Evolutionary conservation across 805 yeast genomes (phyloP), one percentile per base, ranked within the genome.

Genomic region (Limtongozyma cylindracea): DNA sequence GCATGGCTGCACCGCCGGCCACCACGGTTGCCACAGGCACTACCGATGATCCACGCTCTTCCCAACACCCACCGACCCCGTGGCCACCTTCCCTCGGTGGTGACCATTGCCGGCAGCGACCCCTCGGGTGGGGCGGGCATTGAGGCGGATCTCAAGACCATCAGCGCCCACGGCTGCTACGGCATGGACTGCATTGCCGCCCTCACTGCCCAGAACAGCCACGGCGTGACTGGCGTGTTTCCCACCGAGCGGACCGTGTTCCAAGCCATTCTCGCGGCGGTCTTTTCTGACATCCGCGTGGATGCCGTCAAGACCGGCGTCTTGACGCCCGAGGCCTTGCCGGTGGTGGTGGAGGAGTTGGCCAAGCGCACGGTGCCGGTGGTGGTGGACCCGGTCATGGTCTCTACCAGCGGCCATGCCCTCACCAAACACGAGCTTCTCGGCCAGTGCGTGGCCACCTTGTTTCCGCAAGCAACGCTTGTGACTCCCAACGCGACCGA

Each of bases 91-190:
- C 37, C 37, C 3, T 36, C 37, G 4, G 43, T 37, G 13, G 26
- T 39, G 12, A 48, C 56, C 0, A 36, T 51, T 20, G 78, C 78
- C 2, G 91, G 91, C 0, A 69, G 84, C 0, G 93, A 77, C 38
- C 60, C 68, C 20, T 69, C 84, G 8, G 93, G 92, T 3, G 92
- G 92, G 3, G 92, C 93, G 3, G 93, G 93, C 3, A 66, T 77
- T 22, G 92, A 77, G 39, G 92, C 92, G 1, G 93, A 77, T 38
- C 38, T 77, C 18, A 78, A 78, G 43, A 66, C 92, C 1, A 58
- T 77, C 24, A 53, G 72, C 3, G 72, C 73, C 2, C 74, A 71
- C 33, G 61, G 62, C 10, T 77, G 77, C 22, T 73, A 67, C 34
- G 92, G 74, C 0, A 43, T 69, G 39, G 71, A 82, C 1, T 70